phyloP scores from a whole-genome alignment of 495 filamentous ascomycete species.

The Penicillium nucicola region DNA sequence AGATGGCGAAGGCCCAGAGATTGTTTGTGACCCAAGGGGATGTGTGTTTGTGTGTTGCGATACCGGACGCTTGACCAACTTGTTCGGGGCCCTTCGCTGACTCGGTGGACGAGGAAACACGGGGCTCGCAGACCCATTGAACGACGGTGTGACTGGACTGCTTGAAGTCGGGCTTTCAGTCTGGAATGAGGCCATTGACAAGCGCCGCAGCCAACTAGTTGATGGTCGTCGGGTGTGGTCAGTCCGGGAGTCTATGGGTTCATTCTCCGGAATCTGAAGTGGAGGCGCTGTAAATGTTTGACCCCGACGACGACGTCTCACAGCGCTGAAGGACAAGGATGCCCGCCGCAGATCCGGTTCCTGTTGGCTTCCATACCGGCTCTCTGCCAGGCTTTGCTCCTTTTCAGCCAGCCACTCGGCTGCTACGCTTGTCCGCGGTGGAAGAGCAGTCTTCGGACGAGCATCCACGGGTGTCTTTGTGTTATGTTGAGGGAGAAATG shows the following conservation, averaged over 20 bases:
- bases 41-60: constrained; percentile 53
- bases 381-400: constrained; percentile 9
- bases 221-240: constrained; percentile 47
- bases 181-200: constrained; percentile 73
- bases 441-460: constrained; percentile 24
- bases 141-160: constrained; percentile 64
- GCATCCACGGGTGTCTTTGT: constrained; percentile 21
- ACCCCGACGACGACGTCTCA: constrained; percentile 38
- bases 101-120: constrained; percentile 49
- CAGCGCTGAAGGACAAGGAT: constrained; percentile 54
- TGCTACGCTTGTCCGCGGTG: constrained; percentile 14
- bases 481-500: constrained; percentile 8
- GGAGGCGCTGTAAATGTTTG: constrained; percentile 39
- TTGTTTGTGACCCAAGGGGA: constrained; percentile 22
- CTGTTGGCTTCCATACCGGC: constrained; percentile 1
- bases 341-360: constrained; percentile 22
- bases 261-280: constrained; percentile 24
- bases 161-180: constrained; percentile 67
- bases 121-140: constrained; percentile 67
- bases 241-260: constrained; percentile 30
- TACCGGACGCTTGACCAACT: constrained; percentile 79
- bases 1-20: constrained; percentile 50
- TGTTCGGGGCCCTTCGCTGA: constrained; percentile 65
- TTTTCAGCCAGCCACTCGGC: constrained; percentile 7
- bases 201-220: constrained; percentile 73